phyloP scores from a whole-genome alignment of 2,329 filamentous ascomycete genomes.

The Aspergillus sp. region DNA sequence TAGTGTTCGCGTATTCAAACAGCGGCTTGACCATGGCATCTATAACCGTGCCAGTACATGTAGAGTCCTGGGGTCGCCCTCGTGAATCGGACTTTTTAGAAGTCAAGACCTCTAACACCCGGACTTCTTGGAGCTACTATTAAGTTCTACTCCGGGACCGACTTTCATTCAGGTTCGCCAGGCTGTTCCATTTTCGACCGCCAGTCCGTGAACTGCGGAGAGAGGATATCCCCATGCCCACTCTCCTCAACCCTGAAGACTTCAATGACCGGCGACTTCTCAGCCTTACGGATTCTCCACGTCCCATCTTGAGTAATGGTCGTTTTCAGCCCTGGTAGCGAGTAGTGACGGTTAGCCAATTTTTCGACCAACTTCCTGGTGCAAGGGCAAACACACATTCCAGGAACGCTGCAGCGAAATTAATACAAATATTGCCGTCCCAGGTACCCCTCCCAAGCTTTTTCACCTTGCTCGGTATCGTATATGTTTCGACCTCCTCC shows the following conservation, averaged over 20 bases:
- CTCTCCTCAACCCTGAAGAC: constrained; percentile 65
- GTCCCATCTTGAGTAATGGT: constrained; percentile 61
- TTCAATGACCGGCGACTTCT: constrained; percentile 59
- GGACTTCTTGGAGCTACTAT: too few species aligned
- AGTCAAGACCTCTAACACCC: too few species aligned
- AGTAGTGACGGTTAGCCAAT: constrained; percentile 9
- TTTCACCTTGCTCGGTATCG: constrained; percentile 68
- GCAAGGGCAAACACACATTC: constrained; percentile 52
- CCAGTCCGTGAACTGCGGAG: constrained; percentile 70
- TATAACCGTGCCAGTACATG: too few species aligned
- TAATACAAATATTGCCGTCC: constrained; percentile 92
- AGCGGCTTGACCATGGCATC: too few species aligned
- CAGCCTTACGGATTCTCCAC: constrained; percentile 66
- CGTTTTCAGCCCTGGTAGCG: constrained; percentile 49
- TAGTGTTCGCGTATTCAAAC: not conserved
- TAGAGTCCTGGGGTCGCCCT: too few species aligned
- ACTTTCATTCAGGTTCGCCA: too few species aligned
- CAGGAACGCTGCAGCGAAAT: constrained; percentile 71
- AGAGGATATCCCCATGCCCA: constrained; percentile 68
- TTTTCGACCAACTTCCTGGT: constrained; percentile 1
- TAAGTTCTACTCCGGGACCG: too few species aligned
- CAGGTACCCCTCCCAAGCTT: constrained; percentile 59
- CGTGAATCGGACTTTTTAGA: too few species aligned
- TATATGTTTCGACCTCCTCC: constrained; percentile 71
- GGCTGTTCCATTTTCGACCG: constrained; percentile 20